A percentile compares a stretch with the other conserved stretches of the same genome.
Evolutionary conservation across 495 filamentous ascomycete species (phyloP).

Genomic region (Lasiosphaeria miniovina): DNA sequence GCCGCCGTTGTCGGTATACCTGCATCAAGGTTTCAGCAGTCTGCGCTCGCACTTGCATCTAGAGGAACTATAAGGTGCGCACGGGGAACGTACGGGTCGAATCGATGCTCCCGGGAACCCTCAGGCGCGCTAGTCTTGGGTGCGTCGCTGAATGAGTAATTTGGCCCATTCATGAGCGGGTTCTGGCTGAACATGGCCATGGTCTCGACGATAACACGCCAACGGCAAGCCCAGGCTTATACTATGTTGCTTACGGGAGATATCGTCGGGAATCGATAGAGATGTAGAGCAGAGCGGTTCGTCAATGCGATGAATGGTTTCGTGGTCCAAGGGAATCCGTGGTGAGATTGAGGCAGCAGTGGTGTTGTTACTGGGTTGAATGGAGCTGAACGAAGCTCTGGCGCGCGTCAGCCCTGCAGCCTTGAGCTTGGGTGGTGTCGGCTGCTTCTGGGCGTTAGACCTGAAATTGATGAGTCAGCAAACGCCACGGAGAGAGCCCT

Average conservation of each 20-base stretch:
- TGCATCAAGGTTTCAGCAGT: slow-evolving; percentile 32
- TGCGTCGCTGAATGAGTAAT: slow-evolving; percentile 55
- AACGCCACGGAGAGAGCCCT: background rate
- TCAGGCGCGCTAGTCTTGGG: slow-evolving; percentile 43
- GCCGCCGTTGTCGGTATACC: slow-evolving; percentile 96
- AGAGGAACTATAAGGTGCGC: background rate
- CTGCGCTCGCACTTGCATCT: background rate
- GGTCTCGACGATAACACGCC: background rate
- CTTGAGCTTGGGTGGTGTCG: slow-evolving; percentile 24
- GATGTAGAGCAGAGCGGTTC: background rate
- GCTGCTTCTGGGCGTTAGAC: background rate
- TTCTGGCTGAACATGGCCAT: slow-evolving; percentile 62
- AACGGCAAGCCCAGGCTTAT: too few relatives aligned
- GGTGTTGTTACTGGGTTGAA: background rate
- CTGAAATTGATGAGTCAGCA: slow-evolving; percentile 27
- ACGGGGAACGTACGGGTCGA: slow-evolving; percentile 76
- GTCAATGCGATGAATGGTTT: background rate
- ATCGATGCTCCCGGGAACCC: slow-evolving; percentile 67
- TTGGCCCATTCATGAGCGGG: slow-evolving; percentile 58
- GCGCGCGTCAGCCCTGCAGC: slow-evolving; percentile 51
- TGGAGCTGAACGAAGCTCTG: slow-evolving; percentile 10
- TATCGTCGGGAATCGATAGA: background rate
- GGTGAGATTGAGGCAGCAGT: background rate
- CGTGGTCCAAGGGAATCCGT: background rate
- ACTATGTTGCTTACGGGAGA: background rate